Evolutionary conservation across 2,329 filamentous ascomycete species (phyloP).

Genomic region (Xylariaceae sp.): DNA sequence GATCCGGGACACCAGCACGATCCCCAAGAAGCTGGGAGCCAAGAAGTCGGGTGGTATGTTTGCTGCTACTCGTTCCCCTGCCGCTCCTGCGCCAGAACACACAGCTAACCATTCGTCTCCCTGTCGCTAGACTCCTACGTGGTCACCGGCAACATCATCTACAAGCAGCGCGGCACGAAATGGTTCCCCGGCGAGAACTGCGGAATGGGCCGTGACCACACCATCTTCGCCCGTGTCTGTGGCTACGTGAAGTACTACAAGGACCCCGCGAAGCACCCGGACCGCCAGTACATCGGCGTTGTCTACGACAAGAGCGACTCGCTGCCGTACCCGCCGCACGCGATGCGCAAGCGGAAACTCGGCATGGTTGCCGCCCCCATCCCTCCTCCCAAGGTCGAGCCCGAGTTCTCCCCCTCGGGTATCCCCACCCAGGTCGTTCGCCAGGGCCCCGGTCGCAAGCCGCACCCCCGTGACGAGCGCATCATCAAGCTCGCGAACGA

Average conservation of each 20-base stretch:
- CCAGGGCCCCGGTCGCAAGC: slow-evolving; percentile 25
- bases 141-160: slow-evolving; percentile 94
- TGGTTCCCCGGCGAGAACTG: slow-evolving; percentile 97
- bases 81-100: neutral
- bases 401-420: slow-evolving; percentile 44
- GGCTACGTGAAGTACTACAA: slow-evolving; percentile 98
- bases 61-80: neutral
- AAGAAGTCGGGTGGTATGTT: slow-evolving; percentile 84
- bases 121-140: slow-evolving; percentile 71
- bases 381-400: slow-evolving; percentile 30
- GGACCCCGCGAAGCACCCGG: slow-evolving; percentile 75
- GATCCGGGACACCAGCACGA: slow-evolving; percentile 52
- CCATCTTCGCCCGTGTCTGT: slow-evolving; percentile 76
- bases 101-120: neutral
- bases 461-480: slow-evolving; percentile 38
- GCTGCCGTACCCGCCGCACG: slow-evolving; percentile 71
- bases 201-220: slow-evolving; percentile 92
- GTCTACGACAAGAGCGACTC: slow-evolving; percentile 76
- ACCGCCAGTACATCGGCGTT: slow-evolving; percentile 91
- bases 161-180: slow-evolving; percentile 87
- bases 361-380: slow-evolving; percentile 60
- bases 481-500: slow-evolving; percentile 47
- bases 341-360: slow-evolving; percentile 67
- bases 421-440: slow-evolving; percentile 45
- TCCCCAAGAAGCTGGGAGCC: slow-evolving; percentile 80